Base-by-base conservation (phyloP, 352 stramenopile species). In the Paralagenidium karlingii region DNA sequence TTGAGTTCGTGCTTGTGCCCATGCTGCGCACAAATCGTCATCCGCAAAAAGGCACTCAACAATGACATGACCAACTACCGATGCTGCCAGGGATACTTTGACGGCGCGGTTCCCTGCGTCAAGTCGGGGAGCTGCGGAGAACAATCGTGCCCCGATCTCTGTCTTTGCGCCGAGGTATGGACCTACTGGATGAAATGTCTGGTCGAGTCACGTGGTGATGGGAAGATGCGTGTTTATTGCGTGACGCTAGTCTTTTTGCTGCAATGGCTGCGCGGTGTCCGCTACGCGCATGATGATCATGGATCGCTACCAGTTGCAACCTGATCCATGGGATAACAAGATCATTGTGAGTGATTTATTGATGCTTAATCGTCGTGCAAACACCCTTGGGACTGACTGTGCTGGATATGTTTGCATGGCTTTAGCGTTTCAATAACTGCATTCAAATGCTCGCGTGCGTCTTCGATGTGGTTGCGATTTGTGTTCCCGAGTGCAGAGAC, bases 11-110 rank as follows among this genome's bases (percentile, higher is more conserved):
- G 74, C 22, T 41, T 95, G 12, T 96, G 83, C 27, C 80, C 75
- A 15, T 92, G 75, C 47, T 96, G 85, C 55, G 81, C 73, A 41
- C 84, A 96, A 50, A 77, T 94, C 31, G 58, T 87, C 45, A 87
- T 97, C 49, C 75, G 89, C 6, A 69, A 89, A 50, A 95, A 88
- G 73, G 87, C 68, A 24, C 60, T 97, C 7, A 88, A 94, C 53
- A 69, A 75, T 18, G 86, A 94, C 47, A 96, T 94, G 89, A 67
- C 47, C 37, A 93, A 96, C 34, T 97, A 96, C 60, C 65, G 55
- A 34, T 96, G 85, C 59, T 96, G 87, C 55, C 87, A 96, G 58
- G 81, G 84, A 8, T 95, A 95, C 58, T 93, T 96, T 60, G 80
- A 91, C 34, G 70, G 74, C 43, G 67, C 91, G 18, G 83, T 93